Evolutionary conservation across 2,329 filamentous ascomycete genomes (phyloP), one percentile per base, ranked within the genome.

Genomic region (Alternaria ethzedia): DNA sequence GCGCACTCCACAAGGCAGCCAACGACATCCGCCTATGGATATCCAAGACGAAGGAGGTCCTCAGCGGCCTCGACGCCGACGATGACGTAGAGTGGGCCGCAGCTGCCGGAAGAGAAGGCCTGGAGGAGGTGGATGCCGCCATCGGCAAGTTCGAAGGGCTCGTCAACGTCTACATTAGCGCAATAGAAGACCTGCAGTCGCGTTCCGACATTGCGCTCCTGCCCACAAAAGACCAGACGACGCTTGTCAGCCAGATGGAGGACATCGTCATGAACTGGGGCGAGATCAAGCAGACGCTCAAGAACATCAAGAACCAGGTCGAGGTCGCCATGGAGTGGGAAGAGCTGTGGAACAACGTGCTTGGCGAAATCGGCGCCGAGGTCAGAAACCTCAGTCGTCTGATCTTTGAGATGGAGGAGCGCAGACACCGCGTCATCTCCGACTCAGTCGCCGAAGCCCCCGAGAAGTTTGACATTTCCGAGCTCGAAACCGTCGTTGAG

Each of bases 321-420:
- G 96, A 98, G 80, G 89, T 97, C 62, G 96, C 96, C 50, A 97
- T 98, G 94, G 96, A 99, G 77, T 99, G 95, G 95, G 94, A 97
- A 79, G 94, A 98, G 81, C 85, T 99, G 36, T 98, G 96, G 95
- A 93, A 93, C 72, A 93, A 88, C 67, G 95, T 98, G 4, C 84
- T 99, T 3, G 95, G 94, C 47, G 95, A 98, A 77, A 97, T 98
- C 65, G 92, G 94, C 56, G 89, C 90, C 66, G 96, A 99, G 81
- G 90, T 94, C 75, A 92, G 96, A 68, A 90, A 91, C 47, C 85
- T 97, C 15, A 89, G 88, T 73, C 87, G 91, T 43, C 83, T 97
- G 51, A 92, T 98, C 28, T 98, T 98, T 74, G 94, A 98, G 80
- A 97, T 98, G 94, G 96, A 99, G 79, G 96, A 98, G 82, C 91